Conservation (phyloP, 108 stramenopile genomes). For the Aureococcus anophagefferens region DNA sequence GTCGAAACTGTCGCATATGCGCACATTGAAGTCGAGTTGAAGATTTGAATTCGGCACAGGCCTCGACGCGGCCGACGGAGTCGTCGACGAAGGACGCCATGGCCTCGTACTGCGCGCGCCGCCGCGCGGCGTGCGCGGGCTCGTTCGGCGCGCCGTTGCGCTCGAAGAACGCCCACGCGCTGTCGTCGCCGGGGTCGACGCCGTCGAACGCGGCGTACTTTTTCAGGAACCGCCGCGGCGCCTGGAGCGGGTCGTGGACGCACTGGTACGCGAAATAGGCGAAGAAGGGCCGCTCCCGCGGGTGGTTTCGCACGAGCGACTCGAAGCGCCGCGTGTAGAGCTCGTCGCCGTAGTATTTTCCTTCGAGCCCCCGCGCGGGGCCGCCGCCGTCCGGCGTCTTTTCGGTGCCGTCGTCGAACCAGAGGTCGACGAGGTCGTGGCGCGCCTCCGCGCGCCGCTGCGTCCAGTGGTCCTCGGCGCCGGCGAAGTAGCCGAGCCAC, state of each 20-base stretch:
- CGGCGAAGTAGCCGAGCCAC: slow-evolving; percentile 15
- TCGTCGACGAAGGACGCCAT: slow-evolving; percentile 45
- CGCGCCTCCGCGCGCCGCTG: background rate
- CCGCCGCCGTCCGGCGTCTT: background rate
- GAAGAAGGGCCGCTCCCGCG: slow-evolving; percentile 20
- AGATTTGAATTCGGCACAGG: too few species aligned
- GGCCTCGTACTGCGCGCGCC: slow-evolving; percentile 34
- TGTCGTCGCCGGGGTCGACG: too few species aligned
- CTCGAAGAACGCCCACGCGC: background rate
- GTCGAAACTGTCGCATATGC: too few species aligned
- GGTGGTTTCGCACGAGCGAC: too few species aligned
- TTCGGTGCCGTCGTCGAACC: background rate
- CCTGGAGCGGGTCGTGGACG: slow-evolving; percentile 41
- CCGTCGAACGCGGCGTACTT: slow-evolving; percentile 2
- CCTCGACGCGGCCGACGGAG: slow-evolving; percentile 34
- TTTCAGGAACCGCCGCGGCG: slow-evolving; percentile 22
- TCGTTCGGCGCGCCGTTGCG: background rate
- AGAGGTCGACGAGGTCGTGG: background rate
- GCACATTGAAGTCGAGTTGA: too few species aligned
- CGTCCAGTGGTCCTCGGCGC: slow-evolving; percentile 4
- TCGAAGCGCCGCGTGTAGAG: background rate
- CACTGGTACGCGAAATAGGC: slow-evolving; percentile 35
- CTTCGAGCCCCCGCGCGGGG: background rate
- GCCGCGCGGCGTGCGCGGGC: slow-evolving; percentile 5
- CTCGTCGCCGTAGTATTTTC: background rate